Base-by-base conservation (phyloP, 257 asterid genomes). In the Rauvolfia tetraphylla region DNA sequence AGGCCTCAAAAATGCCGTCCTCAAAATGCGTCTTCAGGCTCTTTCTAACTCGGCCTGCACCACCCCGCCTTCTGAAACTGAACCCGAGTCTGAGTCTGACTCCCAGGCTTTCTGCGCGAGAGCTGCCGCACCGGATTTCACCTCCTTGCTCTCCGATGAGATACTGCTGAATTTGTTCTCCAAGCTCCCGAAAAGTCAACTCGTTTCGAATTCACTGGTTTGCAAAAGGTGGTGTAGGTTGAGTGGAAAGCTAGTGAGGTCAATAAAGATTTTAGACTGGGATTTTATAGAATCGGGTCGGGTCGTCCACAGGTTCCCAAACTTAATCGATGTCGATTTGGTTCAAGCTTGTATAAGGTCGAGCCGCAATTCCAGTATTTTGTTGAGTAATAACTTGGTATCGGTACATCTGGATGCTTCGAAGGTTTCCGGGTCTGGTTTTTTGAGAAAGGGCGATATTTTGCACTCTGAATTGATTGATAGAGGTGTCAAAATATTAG, bases 211-310 rank as follows among this genome's bases (percentile, higher is more conserved):
- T 83, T 84, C 96, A 0, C 79, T 90, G 85, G 99, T 92, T 57
- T 92, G 98, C 88, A 90, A 81, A 86, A 84, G 96, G 79, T 95
- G 98, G 99, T 85, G 90, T 70, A 76, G 79, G 75, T 71, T 92
- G 29, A 86, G 85, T 75, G 99, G 98, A 68, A 93, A 82, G 81
- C 76, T 92, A 79, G 85, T 92, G 62, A 79, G 74, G 68, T 84
- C 88, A 25, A 76, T 95, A 77, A 91, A 78, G 91, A 74, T 95
- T 29, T 74, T 88, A 79, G 97, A 95, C 74, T 95, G 99, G 99
- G 99, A 91, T 71, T 92, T 91, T 81, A 67, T 95, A 76, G 96
- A 92, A 68, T 95, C 97, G 29, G 99, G 98, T 76, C 91, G 97
- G 85, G 81, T 88, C 20, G 74, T 77, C 71, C 89, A 78, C 74